A percentile compares a stretch with the other conserved stretches of the same genome.
Evolutionary conservation across 1,139 yeast species (phyloP).

Genomic region (Yamadazyma diddensiae): DNA sequence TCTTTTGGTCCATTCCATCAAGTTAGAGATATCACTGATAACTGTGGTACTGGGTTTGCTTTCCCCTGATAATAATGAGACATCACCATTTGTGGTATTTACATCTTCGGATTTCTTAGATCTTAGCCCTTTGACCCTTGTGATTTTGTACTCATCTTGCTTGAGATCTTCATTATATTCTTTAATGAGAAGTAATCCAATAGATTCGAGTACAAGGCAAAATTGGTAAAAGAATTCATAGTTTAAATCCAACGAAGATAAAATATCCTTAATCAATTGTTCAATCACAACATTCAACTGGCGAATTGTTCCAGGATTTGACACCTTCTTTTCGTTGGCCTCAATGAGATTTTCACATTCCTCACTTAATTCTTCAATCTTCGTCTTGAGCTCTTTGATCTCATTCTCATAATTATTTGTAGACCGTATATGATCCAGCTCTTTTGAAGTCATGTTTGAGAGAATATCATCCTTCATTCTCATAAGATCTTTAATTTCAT

Average conservation of each 20-base stretch:
- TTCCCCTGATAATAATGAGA: conserved; percentile 17
- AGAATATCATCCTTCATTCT: conserved; percentile 58
- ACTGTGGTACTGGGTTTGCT: conserved; percentile 27
- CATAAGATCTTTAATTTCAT: conserved; percentile 29
- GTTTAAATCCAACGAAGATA: conserved; percentile 19
- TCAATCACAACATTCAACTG: conserved; percentile 25
- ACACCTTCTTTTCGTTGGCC: conserved; percentile 27
- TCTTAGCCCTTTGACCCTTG: conserved; percentile 69
- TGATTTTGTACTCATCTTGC: conserved; percentile 40
- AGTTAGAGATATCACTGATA: conserved; percentile 24
- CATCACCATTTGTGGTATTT: conserved; percentile 14
- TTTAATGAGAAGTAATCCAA: conserved; percentile 65
- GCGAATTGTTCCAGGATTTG: conserved; percentile 23
- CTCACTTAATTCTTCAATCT: conserved; percentile 36
- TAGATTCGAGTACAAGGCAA: conserved; percentile 65
- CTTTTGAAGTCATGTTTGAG: conserved; percentile 66
- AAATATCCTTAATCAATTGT: conserved; percentile 20
- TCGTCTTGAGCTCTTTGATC: conserved; percentile 35
- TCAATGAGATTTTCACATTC: conserved; percentile 55
- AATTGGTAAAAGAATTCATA: conserved; percentile 40
- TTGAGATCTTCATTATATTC: conserved; percentile 26
- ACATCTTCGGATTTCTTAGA: conserved; percentile 31
- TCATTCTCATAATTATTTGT: conserved; percentile 49
- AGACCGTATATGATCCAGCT: conserved; percentile 55
- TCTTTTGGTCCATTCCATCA: conserved; percentile 30